Evolutionary conservation across 768 basidiomycete species (phyloP).

Genomic region (Calvatia gigantea): DNA sequence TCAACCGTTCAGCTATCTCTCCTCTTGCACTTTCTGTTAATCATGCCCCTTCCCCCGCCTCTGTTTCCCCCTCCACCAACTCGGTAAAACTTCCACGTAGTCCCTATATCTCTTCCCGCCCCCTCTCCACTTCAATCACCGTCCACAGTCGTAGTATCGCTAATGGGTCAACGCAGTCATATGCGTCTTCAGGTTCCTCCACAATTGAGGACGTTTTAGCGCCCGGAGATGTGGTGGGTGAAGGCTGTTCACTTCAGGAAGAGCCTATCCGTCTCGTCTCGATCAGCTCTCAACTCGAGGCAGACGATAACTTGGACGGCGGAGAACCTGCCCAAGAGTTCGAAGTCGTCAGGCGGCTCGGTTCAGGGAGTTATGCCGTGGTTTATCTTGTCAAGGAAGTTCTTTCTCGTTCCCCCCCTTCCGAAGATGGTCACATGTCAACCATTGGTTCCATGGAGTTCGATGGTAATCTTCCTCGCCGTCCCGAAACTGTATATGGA

Average conservation of each 20-base stretch:
- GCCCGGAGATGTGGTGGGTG: conserved; percentile 71
- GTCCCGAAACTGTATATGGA: conserved; percentile 54
- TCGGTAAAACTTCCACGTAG: conserved; percentile 33
- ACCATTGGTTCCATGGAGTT: conserved; percentile 54
- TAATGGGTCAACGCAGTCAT: conserved; percentile 28
- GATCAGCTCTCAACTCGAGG: conserved; percentile 31
- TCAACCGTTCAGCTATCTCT: conserved; percentile 25
- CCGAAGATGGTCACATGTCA: conserved; percentile 56
- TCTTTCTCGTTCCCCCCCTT: conserved; percentile 41
- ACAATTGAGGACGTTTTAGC: conserved; percentile 59
- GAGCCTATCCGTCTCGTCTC: conserved; percentile 62
- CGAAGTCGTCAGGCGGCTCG: conserved; percentile 81
- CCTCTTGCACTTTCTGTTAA: conserved; percentile 28
- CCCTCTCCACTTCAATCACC: conserved; percentile 26
- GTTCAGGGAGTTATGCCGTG: conserved; percentile 89
- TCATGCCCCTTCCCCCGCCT: conserved; percentile 32
- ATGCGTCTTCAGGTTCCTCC: conserved; percentile 35
- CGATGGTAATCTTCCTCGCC: conserved; percentile 32
- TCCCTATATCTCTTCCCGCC: conserved; percentile 36
- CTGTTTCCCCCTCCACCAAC: conserved; percentile 32
- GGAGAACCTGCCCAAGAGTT: conserved; percentile 62
- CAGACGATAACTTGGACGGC: conserved; percentile 30
- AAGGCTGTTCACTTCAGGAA: conserved; percentile 63
- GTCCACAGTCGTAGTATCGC: conserved; percentile 24
- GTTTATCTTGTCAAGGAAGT: conserved; percentile 89